Evolutionary conservation across 495 filamentous ascomycete species (phyloP).

Genomic region (Symbiotaphrina buchneri): DNA sequence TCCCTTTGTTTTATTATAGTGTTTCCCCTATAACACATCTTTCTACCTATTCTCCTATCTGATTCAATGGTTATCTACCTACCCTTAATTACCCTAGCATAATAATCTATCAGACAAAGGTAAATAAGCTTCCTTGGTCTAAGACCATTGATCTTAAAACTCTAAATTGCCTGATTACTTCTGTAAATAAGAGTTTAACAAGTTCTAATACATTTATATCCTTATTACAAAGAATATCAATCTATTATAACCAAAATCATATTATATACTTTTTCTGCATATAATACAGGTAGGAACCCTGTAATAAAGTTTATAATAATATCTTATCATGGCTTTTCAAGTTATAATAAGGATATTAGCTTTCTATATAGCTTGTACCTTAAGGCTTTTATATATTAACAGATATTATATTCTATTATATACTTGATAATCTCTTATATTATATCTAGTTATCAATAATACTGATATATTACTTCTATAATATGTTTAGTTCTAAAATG

Average conservation of each 20-base stretch:
- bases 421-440: slow-evolving; percentile 1
- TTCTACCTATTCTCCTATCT: no score
- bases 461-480: slow-evolving; percentile 1
- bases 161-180: background rate
- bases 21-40: no score
- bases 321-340: slow-evolving; percentile 2
- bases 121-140: slow-evolving; percentile 6
- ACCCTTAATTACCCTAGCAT: no score
- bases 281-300: slow-evolving; percentile 2
- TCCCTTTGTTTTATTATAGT: no score
- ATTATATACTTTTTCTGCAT: slow-evolving; percentile 1
- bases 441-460: slow-evolving; percentile 5
- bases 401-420: slow-evolving; percentile 2
- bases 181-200: slow-evolving; percentile 2
- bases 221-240: slow-evolving; percentile 1
- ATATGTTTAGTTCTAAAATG: slow-evolving; percentile 5
- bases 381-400: slow-evolving; percentile 1
- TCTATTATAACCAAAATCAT: slow-evolving; percentile 7
- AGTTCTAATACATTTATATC: slow-evolving; percentile 1
- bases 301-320: slow-evolving; percentile 9
- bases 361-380: slow-evolving; percentile 5
- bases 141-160: slow-evolving; percentile 1
- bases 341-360: slow-evolving; percentile 3
- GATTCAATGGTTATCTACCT: no score
- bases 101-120: slow-evolving; percentile 5